phyloP scores from a whole-genome alignment of 345 rosid species.

The Corymbia maculata region DNA sequence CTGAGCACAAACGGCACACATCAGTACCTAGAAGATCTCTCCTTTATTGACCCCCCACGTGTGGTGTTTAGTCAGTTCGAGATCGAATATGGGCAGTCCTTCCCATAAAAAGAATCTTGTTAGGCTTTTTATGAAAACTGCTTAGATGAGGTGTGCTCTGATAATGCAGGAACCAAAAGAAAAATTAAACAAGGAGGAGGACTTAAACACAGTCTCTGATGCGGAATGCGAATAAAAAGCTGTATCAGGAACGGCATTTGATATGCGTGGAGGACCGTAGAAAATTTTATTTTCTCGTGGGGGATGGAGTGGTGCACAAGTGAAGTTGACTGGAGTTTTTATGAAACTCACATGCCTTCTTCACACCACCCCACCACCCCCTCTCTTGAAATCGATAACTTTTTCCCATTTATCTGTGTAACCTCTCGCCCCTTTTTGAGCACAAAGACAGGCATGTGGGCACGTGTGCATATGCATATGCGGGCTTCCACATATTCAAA shows the following conservation, averaged over 20 bases:
- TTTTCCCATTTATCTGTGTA: not conserved
- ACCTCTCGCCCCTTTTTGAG: not conserved
- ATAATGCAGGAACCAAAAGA: not conserved
- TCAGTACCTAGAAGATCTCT: not conserved
- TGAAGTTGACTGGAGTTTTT: slow-evolving; percentile 41
- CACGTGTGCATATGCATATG: slow-evolving; percentile 21
- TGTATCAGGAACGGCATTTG: not conserved
- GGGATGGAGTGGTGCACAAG: not conserved
- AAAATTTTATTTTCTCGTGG: slow-evolving; percentile 6
- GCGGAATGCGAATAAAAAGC: not conserved
- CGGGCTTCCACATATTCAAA: slow-evolving; percentile 57
- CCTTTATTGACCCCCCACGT: slow-evolving; percentile 13
- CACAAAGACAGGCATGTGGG: slow-evolving; percentile 50
- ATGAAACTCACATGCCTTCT: slow-evolving; percentile 49
- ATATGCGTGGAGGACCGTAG: not conserved
- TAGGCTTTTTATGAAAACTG: slow-evolving; percentile 6
- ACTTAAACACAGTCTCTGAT: not conserved
- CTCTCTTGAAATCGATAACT: not conserved
- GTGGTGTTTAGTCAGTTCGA: slow-evolving; percentile 16
- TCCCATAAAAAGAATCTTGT: not conserved
- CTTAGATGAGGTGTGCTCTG: not conserved
- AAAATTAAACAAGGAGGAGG: not conserved
- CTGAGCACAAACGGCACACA: not conserved
- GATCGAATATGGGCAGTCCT: not conserved
- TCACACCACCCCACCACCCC: slow-evolving; percentile 2